Conservation (phyloP, 352 stramenopile genomes). For the Elongisporangium prolatum region DNA sequence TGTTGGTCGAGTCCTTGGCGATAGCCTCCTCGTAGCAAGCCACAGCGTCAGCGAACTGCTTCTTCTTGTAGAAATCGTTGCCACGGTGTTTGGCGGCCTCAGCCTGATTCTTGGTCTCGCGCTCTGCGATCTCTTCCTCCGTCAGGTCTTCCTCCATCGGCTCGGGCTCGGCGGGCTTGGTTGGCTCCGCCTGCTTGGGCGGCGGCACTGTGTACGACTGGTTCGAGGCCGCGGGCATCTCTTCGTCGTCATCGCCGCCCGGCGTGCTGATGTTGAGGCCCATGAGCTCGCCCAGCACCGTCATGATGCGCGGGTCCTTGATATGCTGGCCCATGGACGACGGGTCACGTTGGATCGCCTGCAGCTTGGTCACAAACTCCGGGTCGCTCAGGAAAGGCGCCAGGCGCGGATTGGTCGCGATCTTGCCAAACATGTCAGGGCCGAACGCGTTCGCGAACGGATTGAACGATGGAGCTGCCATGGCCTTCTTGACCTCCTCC, state of each 20-base stretch:
- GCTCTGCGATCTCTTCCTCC: constrained; percentile 77
- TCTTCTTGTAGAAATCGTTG: constrained; percentile 97
- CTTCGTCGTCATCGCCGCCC: constrained; percentile 38
- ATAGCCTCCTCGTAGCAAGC: constrained; percentile 96
- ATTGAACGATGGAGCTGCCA: constrained; percentile 58
- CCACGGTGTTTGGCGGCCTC: constrained; percentile 92
- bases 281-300: constrained; percentile 83
- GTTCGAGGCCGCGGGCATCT: constrained; percentile 28
- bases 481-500: constrained; percentile 91
- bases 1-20: constrained; percentile 93
- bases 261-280: constrained; percentile 76
- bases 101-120: constrained; percentile 61
- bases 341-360: constrained; percentile 75
- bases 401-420: constrained; percentile 88
- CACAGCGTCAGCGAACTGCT: constrained; percentile 94
- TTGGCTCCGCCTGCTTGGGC: constrained; percentile 21
- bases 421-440: constrained; percentile 94
- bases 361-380: constrained; percentile 79
- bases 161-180: constrained; percentile 35
- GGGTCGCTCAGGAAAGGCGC: constrained; percentile 89
- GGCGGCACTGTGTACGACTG: constrained; percentile 14
- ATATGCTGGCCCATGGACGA: constrained; percentile 76
- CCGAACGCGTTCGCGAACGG: constrained; percentile 91
- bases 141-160: constrained; percentile 83
- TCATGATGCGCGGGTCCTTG: constrained; percentile 83